Evolutionary conservation across 495 filamentous ascomycete species (phyloP), one percentile per base, ranked within the genome.

Genomic region (Hyaloscypha finlandica): DNA sequence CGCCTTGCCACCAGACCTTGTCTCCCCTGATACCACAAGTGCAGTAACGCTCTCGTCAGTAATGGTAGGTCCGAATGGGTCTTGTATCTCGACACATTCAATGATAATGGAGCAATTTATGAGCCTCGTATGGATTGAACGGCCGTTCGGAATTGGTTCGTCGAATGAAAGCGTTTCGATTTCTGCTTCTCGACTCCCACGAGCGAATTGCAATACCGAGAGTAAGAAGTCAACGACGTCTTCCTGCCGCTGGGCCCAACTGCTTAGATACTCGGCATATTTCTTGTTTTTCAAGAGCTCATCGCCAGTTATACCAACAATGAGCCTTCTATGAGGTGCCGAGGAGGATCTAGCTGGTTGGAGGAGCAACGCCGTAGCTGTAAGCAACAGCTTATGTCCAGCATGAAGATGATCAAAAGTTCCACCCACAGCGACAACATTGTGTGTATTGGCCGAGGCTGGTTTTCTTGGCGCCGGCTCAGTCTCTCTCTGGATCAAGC

Each of bases 381-480:
- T 94, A 42, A 99, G 81, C 8, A 99, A 85, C 29, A 97, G 83
- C 74, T 97, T 97, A 80, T 99, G 95, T n/a, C 95, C 95, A 32
- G 91, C 85, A 74, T 98, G 95, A 45, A 99, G 86, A 77, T 98
- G 92, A 77, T 99, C 95, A 75, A 98, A 99, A 4, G 95, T 98
- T 22, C 95, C 95, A 52, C 94, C 95, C 37, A 98, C 88, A n/a
- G 86, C 88, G 37, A 96, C 90, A 5, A 77, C 73, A 14, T 74
- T 61, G 61, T 81, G 76, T 14, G 61, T 37, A 29, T 42, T 39
- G 2, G 59, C 45, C 11, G 59, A 52, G 20, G 14, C 37, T 37
- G 59, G 19, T 14, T n/a, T 16, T 0, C 78, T 75, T 35, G 71
- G 74, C 4, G 71, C 51, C 2, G 69, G 54, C 30, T 20, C 33